Evolutionary conservation across 1,284 basidiomycete species (phyloP).

Genomic region (Porogramme epimiltina): DNA sequence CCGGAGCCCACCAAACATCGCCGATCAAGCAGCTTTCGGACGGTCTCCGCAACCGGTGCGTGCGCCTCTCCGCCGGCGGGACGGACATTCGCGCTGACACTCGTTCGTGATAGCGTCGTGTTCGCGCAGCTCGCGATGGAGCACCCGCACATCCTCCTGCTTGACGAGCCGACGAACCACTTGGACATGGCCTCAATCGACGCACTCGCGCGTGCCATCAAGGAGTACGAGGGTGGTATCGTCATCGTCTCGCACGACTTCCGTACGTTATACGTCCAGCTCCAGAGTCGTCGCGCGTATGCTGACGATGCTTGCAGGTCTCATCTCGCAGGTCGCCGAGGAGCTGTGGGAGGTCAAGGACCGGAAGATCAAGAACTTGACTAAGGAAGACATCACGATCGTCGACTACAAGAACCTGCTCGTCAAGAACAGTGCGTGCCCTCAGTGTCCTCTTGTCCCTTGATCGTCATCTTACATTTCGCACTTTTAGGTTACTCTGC

Average conservation of each 20-base stretch:
- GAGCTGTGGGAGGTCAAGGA: slow-evolving; percentile 99
- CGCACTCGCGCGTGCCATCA: slow-evolving; percentile 92
- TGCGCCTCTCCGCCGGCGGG: too few species aligned
- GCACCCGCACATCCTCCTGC: slow-evolving; percentile 84
- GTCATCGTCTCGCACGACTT: slow-evolving; percentile 98
- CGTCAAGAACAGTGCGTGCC: slow-evolving; percentile 61
- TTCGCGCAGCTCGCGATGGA: slow-evolving; percentile 95
- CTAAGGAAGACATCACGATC: slow-evolving; percentile 87
- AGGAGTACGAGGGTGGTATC: slow-evolving; percentile 96
- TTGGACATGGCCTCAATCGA: slow-evolving; percentile 97
- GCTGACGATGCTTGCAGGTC: slow-evolving; percentile 45
- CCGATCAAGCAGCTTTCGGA: slow-evolving; percentile 96
- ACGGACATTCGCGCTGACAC: neutral
- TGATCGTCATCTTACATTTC: slow-evolving; percentile 15
- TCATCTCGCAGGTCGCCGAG: slow-evolving; percentile 94
- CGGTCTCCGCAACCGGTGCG: slow-evolving; percentile 89
- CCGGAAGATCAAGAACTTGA: slow-evolving; percentile 91
- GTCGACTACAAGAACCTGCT: slow-evolving; percentile 89
- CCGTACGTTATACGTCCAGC: slow-evolving; percentile 53
- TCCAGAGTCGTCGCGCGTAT: neutral
- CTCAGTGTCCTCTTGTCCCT: slow-evolving; percentile 3
- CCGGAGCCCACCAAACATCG: slow-evolving; percentile 92
- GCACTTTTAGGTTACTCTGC: slow-evolving; percentile 64
- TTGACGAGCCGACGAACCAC: slow-evolving; percentile 93
- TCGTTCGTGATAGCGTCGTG: slow-evolving; percentile 62